These are phyloP conservation scores for Trichomonas gallinae DNA, from an alignment of 208 protist genomes.

Conservation along the genomic window DNA sequence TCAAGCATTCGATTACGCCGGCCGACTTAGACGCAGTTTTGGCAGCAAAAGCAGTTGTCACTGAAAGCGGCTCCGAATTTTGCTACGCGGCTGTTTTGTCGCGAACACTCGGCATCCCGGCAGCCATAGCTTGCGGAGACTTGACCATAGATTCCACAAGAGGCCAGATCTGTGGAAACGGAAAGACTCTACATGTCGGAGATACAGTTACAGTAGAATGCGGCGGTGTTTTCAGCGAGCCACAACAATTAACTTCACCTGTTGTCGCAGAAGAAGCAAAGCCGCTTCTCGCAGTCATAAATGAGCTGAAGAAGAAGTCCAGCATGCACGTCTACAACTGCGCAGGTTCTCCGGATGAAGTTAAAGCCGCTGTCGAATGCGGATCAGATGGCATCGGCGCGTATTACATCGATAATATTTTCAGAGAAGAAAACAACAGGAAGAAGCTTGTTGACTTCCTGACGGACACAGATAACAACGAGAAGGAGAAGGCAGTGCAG, in stretches of 20 bases:
- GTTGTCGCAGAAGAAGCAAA: not conserved
- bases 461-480: not conserved
- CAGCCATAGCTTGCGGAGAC: not conserved
- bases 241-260: not conserved
- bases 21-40: not conserved
- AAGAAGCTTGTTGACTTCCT: not conserved
- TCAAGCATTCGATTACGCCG: not conserved
- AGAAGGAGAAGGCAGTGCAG: not conserved
- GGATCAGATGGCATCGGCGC: not conserved
- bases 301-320: not conserved
- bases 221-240: not conserved
- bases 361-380: not conserved
- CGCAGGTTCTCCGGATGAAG: not conserved
- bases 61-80: not conserved
- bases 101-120: not conserved
- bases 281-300: not conserved
- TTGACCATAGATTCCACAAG: not conserved
- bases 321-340: not conserved
- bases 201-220: not conserved
- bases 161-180: not conserved
- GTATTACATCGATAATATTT: not conserved
- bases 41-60: not conserved
- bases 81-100: not conserved
- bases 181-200: not conserved
- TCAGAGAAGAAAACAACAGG: not conserved